These are phyloP conservation scores for Xylaria flabelliformis DNA, from an alignment of 495 filamentous ascomycete species.

Conservation along the genomic window DNA sequence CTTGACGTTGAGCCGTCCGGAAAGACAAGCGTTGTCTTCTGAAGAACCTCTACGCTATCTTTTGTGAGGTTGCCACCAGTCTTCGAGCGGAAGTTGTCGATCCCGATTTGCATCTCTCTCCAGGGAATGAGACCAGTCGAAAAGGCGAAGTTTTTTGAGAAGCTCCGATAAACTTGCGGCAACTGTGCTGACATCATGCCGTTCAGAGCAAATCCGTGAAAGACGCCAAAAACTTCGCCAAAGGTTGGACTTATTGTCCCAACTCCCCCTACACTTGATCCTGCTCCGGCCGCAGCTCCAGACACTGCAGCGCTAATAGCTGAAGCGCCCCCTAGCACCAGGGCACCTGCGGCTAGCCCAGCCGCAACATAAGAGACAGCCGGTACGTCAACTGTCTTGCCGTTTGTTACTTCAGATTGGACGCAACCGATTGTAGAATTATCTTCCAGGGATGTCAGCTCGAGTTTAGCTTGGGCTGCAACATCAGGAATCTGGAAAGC, in stretches of 20 bases:
- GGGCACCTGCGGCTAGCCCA: conserved; percentile 84
- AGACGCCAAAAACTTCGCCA: conserved; percentile 84
- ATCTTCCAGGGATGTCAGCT: conserved; percentile 68
- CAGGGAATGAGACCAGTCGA: conserved; percentile 85
- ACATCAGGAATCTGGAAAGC: conserved; percentile 93
- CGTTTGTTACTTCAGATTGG: conserved; percentile 80
- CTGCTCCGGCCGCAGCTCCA: conserved; percentile 49
- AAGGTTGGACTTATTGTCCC: conserved; percentile 82
- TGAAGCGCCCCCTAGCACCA: conserved; percentile 75
- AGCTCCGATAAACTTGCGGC: conserved; percentile 84
- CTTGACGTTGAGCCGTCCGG: conserved; percentile 54
- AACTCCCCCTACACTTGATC: conserved; percentile 54
- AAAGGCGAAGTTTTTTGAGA: conserved; percentile 92
- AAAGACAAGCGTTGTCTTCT: conserved; percentile 74
- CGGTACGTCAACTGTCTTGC: conserved; percentile 75
- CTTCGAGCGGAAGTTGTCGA: conserved; percentile 78
- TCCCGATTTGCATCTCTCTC: conserved; percentile 77
- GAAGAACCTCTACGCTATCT: conserved; percentile 76
- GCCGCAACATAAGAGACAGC: conserved; percentile 85
- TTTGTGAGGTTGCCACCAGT: conserved; percentile 89
- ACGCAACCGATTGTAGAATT: conserved; percentile 79
- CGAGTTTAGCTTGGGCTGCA: conserved; percentile 81
- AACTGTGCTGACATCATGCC: conserved; percentile 94
- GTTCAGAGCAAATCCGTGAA: conserved; percentile 92
- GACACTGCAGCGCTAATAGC: conserved; percentile 67